Base-by-base conservation (phyloP, 108 stramenopile species). In the Asterionellopsis glacialis region DNA sequence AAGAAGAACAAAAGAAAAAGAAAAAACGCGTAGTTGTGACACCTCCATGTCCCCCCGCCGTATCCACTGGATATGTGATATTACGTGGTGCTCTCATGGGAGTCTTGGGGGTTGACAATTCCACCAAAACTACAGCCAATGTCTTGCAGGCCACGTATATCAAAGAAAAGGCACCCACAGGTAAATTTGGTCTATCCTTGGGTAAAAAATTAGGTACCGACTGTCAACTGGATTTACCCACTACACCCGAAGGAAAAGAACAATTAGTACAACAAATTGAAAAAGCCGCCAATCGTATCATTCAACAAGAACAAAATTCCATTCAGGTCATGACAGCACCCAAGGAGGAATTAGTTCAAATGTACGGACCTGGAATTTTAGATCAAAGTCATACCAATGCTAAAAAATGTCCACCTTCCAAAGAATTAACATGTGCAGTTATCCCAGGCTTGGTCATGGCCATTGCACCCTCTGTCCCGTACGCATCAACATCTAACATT, bases 121-220 rank as follows among this genome's bases (percentile, higher is more conserved):
- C 41, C 10, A 14, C 23, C 41, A 23, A 56, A 15, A 15, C 12
- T 39, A 57, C 16, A n/a, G 33, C 33, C 15, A 15, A 44, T 3
- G 10, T 41, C 23, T 65, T 90, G 54, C 89, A 90, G 62, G 79
- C 85, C 52, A 87, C 89, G 0, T 90, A 70, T 42, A 69, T 84
- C 51, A 90, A 87, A 56, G 89, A 90, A 40, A 51, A 79, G 22
- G 65, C 58, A 45, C 70, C 74, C 11, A 68, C 79, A 23, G 88
- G 83, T 45, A 86, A 86, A 67, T 74, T 90, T n/a, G 50, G 66
- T 19, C 44, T 71, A 27, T 59, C 61, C 45, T 44, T 88, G 16
- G 87, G 87, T 4, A 85, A 81, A 45, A 80, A 81, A 51, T 63
- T 65, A 16, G 87, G 87, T 0, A 51, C 58, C 7, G 76, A 69